A percentile compares a stretch with the other conserved stretches of the same genome.
phyloP scores from a whole-genome alignment of 2,329 filamentous ascomycete species.

The Colletotrichum somersetense region DNA sequence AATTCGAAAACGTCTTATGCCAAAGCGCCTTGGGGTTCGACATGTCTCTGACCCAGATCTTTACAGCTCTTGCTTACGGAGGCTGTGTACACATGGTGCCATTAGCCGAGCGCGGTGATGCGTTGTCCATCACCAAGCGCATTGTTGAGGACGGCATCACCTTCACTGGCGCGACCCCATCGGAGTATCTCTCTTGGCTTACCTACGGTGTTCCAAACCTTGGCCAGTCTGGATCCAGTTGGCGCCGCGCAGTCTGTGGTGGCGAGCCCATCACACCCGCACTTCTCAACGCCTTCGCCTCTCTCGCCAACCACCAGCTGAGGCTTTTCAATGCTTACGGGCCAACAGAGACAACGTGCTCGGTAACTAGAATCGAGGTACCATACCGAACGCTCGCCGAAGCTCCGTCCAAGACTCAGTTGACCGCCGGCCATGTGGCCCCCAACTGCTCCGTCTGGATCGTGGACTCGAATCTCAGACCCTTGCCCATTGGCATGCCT shows the following conservation, averaged over 20 bases:
- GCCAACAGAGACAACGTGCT: conserved; percentile 47
- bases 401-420: background rate
- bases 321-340: conserved; percentile 48
- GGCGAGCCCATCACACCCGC: conserved; percentile 42
- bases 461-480: conserved; percentile 51
- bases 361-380: conserved; percentile 27
- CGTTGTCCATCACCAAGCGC: conserved; percentile 50
- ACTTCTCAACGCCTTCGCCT: conserved; percentile 31
- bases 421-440: conserved; percentile 42
- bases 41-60: conserved; percentile 54
- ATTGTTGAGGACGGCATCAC: conserved; percentile 53
- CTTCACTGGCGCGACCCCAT: conserved; percentile 55
- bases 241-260: conserved; percentile 40
- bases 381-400: background rate
- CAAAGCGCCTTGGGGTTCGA: conserved; percentile 58
- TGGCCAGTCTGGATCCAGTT: conserved; percentile 36
- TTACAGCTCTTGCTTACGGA: conserved; percentile 52
- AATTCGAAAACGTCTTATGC: conserved; percentile 50
- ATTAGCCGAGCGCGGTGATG: conserved; percentile 48
- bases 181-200: conserved; percentile 54
- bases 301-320: conserved; percentile 1
- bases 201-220: conserved; percentile 40
- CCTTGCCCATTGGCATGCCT: conserved; percentile 53
- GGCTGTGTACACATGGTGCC: conserved; percentile 53
- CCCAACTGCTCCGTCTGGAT: conserved; percentile 57